These are phyloP conservation scores for Litsea cubeba DNA, from an alignment of 164 flowering plant species.

Conservation along the genomic window DNA sequence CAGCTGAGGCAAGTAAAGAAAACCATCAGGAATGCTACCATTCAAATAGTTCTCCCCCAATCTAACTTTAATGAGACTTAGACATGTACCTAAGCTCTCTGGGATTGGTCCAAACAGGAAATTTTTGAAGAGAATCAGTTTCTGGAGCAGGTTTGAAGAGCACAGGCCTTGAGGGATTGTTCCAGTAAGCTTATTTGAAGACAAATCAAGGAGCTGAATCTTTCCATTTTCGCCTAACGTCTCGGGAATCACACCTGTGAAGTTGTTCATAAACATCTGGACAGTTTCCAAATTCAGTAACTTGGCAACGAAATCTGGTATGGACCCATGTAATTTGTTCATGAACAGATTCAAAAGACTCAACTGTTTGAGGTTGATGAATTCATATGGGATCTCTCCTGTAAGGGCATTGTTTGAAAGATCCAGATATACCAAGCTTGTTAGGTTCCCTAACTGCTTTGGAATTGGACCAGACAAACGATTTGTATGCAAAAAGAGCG, in stretches of 20 bases:
- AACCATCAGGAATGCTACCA: conserved; percentile 73
- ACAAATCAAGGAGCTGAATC: conserved; percentile 69
- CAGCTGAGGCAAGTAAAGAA: conserved; percentile 74
- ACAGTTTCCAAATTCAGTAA: conserved; percentile 56
- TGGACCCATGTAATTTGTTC: conserved; percentile 82
- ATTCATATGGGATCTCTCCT: conserved; percentile 81
- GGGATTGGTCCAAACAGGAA: conserved; percentile 90
- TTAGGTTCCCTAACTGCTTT: conserved; percentile 60
- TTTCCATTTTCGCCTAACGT: conserved; percentile 63
- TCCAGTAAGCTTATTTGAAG: conserved; percentile 95
- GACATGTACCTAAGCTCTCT: conserved; percentile 58
- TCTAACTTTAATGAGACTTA: conserved; percentile 66
- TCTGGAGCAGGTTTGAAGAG: conserved; percentile 46
- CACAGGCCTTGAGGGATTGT: conserved; percentile 63
- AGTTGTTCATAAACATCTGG: conserved; percentile 81
- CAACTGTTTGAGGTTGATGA: conserved; percentile 46
- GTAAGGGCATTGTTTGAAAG: conserved; percentile 75
- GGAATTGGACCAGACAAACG: conserved; percentile 71
- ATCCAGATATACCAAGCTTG: conserved; percentile 61
- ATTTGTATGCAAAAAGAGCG: conserved; percentile 66
- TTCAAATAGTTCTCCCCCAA: conserved; percentile 84
- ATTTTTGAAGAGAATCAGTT: conserved; percentile 65
- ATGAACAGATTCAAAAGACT: conserved; percentile 75
- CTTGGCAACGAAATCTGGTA: conserved; percentile 76
- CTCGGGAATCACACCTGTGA: conserved; percentile 76